Evolutionary conservation across 139 green algal species (phyloP).

Genomic region (Ulvella scutata): DNA sequence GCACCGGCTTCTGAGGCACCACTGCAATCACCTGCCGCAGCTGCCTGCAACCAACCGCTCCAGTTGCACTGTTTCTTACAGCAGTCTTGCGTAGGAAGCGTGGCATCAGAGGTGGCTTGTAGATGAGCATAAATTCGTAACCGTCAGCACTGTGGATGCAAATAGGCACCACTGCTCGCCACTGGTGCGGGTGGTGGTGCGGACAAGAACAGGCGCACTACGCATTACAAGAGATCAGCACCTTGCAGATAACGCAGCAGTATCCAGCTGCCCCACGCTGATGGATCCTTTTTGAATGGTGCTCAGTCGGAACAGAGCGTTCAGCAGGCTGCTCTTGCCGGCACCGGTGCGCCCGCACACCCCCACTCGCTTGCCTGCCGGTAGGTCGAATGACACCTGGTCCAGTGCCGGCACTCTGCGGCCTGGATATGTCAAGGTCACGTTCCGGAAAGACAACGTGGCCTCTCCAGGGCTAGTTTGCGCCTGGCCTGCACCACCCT

Average conservation of each 20-base stretch:
- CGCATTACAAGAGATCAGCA: no score
- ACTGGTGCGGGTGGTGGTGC: no score
- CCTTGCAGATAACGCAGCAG: slow-evolving; percentile 15
- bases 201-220: no score
- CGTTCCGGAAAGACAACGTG: slow-evolving; percentile 8
- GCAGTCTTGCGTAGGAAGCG: no score
- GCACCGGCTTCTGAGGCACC: slow-evolving; percentile 48
- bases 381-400: slow-evolving; percentile 4
- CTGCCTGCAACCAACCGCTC: not conserved
- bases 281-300: slow-evolving; percentile 1
- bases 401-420: not conserved
- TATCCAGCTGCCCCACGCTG: not conserved
- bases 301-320: slow-evolving; percentile 7
- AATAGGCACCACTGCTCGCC: no score
- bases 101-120: no score
- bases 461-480: not conserved
- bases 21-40: slow-evolving; percentile 12
- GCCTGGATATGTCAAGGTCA: not conserved
- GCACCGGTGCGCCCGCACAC: slow-evolving; percentile 11
- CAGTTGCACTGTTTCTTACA: no score
- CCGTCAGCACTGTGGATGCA: no score
- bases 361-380: not conserved
- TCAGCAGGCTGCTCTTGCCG: slow-evolving; percentile 17
- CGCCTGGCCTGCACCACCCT: not conserved
- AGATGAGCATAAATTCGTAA: no score